Evolutionary conservation across 2,329 filamentous ascomycete species (phyloP).

Genomic region (Trichoderma afroharzianum): DNA sequence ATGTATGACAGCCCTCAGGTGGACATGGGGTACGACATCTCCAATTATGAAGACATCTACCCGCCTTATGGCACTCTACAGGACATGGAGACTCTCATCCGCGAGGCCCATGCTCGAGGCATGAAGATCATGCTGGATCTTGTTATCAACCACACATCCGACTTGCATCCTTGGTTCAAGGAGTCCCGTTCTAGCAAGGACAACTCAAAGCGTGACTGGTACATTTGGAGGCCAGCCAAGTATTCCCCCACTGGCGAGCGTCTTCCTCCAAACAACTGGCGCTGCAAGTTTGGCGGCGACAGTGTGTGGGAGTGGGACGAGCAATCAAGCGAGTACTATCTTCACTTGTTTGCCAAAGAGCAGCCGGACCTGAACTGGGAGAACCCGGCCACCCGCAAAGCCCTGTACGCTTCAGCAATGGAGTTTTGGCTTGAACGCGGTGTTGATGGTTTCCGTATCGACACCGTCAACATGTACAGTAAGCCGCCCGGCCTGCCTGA

Average conservation of each 20-base stretch:
- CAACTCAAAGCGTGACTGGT: conserved; percentile 67
- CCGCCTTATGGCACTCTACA: conserved; percentile 62
- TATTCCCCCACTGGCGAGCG: conserved; percentile 55
- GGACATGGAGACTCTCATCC: conserved; percentile 61
- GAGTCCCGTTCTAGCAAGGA: conserved; percentile 59
- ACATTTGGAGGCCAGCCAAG: conserved; percentile 54
- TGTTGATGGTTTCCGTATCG: conserved; percentile 70
- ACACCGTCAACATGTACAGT: conserved; percentile 70
- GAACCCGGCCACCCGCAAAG: conserved; percentile 61
- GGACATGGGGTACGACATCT: conserved; percentile 69
- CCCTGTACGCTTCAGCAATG: conserved; percentile 69
- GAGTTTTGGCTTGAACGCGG: conserved; percentile 75
- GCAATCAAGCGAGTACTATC: conserved; percentile 69
- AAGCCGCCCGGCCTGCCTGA: conserved; percentile 59
- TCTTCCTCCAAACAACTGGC: conserved; percentile 74
- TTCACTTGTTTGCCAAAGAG: conserved; percentile 69
- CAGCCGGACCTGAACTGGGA: conserved; percentile 90
- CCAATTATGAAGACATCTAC: conserved; percentile 64
- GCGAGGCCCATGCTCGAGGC: conserved; percentile 55
- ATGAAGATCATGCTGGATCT: conserved; percentile 73
- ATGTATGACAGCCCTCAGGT: conserved; percentile 62
- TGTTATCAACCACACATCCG: conserved; percentile 74
- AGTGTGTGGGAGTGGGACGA: conserved; percentile 71
- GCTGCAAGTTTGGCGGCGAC: conserved; percentile 55
- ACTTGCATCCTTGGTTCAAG: conserved; percentile 68